Conservation (phyloP, 495 filamentous ascomycete genomes). For the Penicillium riverlandense region DNA sequence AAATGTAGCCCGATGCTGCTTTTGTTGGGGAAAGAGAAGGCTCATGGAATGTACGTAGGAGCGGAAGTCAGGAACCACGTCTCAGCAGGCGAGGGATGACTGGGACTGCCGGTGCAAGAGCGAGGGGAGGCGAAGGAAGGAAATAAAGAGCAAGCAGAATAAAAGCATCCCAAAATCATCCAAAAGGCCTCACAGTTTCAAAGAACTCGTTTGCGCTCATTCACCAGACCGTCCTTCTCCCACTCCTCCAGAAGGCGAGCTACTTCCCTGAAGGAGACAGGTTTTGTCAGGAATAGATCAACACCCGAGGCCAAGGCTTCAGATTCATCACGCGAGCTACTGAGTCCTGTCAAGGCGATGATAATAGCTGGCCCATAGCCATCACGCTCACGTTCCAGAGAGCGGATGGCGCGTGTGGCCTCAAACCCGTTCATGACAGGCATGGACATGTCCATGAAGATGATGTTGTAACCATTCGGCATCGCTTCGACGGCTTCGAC, state of each 20-base stretch:
- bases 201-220: constrained; percentile 3
- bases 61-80: too few relatives aligned
- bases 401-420: constrained; percentile 58
- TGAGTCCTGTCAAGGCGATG: constrained; percentile 65
- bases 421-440: constrained; percentile 73
- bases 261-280: constrained; percentile 49
- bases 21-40: too few relatives aligned
- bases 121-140: too few relatives aligned
- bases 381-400: constrained; percentile 46
- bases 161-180: too few relatives aligned
- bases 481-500: constrained; percentile 40
- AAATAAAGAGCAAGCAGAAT: too few relatives aligned
- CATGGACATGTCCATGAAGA: constrained; percentile 71
- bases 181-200: background rate
- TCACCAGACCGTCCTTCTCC: constrained; percentile 22
- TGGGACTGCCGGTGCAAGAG: too few relatives aligned
- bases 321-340: constrained; percentile 52
- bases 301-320: constrained; percentile 63
- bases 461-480: constrained; percentile 42
- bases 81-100: too few relatives aligned
- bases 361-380: constrained; percentile 42
- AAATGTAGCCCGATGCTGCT: too few relatives aligned
- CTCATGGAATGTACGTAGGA: too few relatives aligned
- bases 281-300: constrained; percentile 69
- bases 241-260: constrained; percentile 41